Evolutionary conservation across 176 grass and related monocot genomes (phyloP).

Genomic region (Juncus inflexus): DNA sequence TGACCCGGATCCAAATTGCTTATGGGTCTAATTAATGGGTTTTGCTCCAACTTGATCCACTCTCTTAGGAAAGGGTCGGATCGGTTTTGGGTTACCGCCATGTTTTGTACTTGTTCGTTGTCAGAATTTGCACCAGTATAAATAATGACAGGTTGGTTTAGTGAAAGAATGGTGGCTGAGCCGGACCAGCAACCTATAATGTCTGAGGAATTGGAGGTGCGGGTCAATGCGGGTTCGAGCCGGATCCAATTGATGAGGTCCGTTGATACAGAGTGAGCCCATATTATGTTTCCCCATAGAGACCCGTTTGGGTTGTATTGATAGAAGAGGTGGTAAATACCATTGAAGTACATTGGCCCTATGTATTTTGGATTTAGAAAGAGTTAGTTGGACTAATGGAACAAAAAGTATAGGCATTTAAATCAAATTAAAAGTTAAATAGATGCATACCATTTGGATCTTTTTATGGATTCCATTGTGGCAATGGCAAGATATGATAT

Average conservation of each 20-base stretch:
- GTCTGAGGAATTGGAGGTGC: slow-evolving; percentile 34
- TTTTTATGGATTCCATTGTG: slow-evolving; percentile 22
- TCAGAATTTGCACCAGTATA: slow-evolving; percentile 65
- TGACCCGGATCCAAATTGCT: slow-evolving; percentile 38
- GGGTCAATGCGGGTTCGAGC: slow-evolving; percentile 43
- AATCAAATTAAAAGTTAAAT: neutral
- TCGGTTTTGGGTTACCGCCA: slow-evolving; percentile 57
- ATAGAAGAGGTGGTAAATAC: slow-evolving; percentile 91
- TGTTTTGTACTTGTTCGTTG: slow-evolving; percentile 63
- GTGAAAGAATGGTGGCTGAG: slow-evolving; percentile 59
- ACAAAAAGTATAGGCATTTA: too few relatives aligned
- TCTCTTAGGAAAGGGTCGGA: slow-evolving; percentile 71
- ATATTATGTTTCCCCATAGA: slow-evolving; percentile 60
- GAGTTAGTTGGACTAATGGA: neutral
- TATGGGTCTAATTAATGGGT: slow-evolving; percentile 50
- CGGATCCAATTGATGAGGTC: slow-evolving; percentile 77
- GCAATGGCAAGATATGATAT: slow-evolving; percentile 4
- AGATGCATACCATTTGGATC: slow-evolving; percentile 83
- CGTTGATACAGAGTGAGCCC: slow-evolving; percentile 72
- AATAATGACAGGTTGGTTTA: slow-evolving; percentile 41
- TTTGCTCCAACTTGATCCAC: slow-evolving; percentile 64
- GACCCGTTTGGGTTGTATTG: slow-evolving; percentile 75
- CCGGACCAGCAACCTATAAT: slow-evolving; percentile 80
- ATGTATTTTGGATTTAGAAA: slow-evolving; percentile 14
- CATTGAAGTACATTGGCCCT: slow-evolving; percentile 96